Conservation (phyloP, 768 basidiomycete genomes). For the Leccinum aurantiacum region DNA sequence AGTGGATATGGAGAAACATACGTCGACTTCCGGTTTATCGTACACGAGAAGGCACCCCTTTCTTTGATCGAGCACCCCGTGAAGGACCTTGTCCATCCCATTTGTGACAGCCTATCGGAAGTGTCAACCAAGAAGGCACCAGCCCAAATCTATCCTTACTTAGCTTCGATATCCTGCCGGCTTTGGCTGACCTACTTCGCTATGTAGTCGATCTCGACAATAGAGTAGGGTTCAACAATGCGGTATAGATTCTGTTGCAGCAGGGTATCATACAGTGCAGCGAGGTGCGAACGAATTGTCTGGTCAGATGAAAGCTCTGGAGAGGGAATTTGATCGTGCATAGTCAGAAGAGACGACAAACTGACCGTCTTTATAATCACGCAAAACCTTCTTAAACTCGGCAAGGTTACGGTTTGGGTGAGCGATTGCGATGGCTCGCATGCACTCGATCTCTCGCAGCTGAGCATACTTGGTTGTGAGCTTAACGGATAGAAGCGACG, state of each 20-base stretch:
- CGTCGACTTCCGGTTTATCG: constrained; percentile 82
- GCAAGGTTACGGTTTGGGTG: constrained; percentile 87
- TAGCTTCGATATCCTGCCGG: constrained; percentile 84
- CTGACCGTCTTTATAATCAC: constrained; percentile 81
- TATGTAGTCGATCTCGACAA: constrained; percentile 88
- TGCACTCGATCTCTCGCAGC: constrained; percentile 89
- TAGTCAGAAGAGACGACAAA: not conserved
- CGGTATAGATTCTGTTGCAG: constrained; percentile 93
- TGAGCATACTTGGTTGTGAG: constrained; percentile 86
- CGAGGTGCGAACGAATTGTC: constrained; percentile 92
- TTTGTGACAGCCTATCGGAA: constrained; percentile 77
- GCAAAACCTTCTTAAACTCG: constrained; percentile 84
- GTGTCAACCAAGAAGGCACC: constrained; percentile 4
- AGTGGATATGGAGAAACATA: constrained; percentile 39
- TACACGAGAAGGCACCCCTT: constrained; percentile 91
- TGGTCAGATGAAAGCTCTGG: constrained; percentile 93
- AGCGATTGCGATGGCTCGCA: constrained; percentile 94
- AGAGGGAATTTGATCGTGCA: not conserved
- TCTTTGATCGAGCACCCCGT: constrained; percentile 96
- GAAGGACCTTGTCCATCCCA: constrained; percentile 93
- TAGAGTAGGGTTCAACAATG: constrained; percentile 94
- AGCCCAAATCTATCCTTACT: constrained; percentile 49
- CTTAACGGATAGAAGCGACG: constrained; percentile 81
- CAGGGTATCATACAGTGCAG: constrained; percentile 92
- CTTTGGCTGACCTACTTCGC: constrained; percentile 86